These are phyloP conservation scores for Thelonectria discophora DNA, from an alignment of 2,329 filamentous ascomycete genomes.

Conservation along the genomic window DNA sequence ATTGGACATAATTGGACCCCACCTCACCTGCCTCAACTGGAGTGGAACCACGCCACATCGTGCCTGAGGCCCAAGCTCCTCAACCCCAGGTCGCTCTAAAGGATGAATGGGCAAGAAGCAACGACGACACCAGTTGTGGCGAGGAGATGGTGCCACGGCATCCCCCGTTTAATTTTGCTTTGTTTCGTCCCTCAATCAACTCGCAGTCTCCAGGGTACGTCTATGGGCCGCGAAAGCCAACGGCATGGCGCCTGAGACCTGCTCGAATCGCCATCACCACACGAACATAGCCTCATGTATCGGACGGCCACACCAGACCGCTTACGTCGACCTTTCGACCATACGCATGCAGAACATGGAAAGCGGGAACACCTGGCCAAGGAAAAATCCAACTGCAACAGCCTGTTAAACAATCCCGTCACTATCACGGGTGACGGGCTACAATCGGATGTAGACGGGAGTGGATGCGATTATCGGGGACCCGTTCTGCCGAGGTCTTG, in stretches of 20 bases:
- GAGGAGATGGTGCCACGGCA: not conserved
- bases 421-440: constrained; percentile 11
- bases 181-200: constrained; percentile 1
- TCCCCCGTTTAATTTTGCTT: not conserved
- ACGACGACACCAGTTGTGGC: not conserved
- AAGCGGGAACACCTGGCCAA: not conserved
- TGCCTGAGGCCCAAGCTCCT: constrained; percentile 19
- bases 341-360: not conserved
- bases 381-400: not conserved
- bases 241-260: constrained; percentile 9
- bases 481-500: constrained; percentile 26
- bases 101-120: not conserved
- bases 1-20: not conserved
- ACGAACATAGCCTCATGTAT: not conserved
- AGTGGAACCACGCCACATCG: constrained; percentile 3
- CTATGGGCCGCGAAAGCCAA: constrained; percentile 1
- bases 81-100: constrained; percentile 1
- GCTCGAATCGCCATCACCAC: constrained; percentile 4
- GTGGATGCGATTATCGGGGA: constrained; percentile 34
- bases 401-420: not conserved
- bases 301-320: not conserved
- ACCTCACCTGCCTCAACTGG: not conserved
- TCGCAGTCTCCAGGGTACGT: not conserved
- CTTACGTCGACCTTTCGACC: not conserved
- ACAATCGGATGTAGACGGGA: constrained; percentile 24